Evolutionary conservation across 1,284 basidiomycete genomes (phyloP), one percentile per base, ranked within the genome.

Genomic region (Cyathus olla): DNA sequence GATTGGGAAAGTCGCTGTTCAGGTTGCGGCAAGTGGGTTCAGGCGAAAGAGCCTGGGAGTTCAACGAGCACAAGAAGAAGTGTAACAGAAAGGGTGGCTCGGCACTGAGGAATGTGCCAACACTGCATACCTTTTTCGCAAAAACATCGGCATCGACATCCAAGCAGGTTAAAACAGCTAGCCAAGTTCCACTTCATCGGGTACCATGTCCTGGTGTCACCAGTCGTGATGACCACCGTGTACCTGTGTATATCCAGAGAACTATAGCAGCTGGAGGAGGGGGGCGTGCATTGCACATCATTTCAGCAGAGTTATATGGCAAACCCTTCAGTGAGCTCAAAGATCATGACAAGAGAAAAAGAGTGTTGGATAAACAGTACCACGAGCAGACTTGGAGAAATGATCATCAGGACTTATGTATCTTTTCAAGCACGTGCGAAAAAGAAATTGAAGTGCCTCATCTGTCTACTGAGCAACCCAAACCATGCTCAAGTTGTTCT

Each of bases 401-500:
- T 19, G 24, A 46, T 19, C 44, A 46, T 19, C n/a, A 19, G 5
- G 19, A 26, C 19, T 26, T n/a, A 19, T 9, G 19, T 26, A 19
- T 46, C 9, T 46, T 21, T 19, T 46, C 44, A 46, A 19, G 5
- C 6, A 8, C 24, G 19, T 46, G 44, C 19, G n/a, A 46, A 26
- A 46, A 46, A 26, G 6, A 46, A 26, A 19, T 46, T 46, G 9
- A 6, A 6, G 19, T 21, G 19, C 19, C 44, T 35, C 31, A 35
- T 6, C 9, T 19, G 9, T 19, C 24, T 19, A 26, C 8, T 46
- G 19, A 46, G 19, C 44, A 28, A 51, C 55, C 44, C 11, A 15
- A 24, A 8, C 65, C 62, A 17, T 66, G 60, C 21, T 15, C 27
- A 13, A 29, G n/a, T 19, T 66, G 65, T 24, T 3, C 9, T 4